phyloP scores from a whole-genome alignment of 2,329 filamentous ascomycete genomes.

The Emmonsiellopsis sp. region DNA sequence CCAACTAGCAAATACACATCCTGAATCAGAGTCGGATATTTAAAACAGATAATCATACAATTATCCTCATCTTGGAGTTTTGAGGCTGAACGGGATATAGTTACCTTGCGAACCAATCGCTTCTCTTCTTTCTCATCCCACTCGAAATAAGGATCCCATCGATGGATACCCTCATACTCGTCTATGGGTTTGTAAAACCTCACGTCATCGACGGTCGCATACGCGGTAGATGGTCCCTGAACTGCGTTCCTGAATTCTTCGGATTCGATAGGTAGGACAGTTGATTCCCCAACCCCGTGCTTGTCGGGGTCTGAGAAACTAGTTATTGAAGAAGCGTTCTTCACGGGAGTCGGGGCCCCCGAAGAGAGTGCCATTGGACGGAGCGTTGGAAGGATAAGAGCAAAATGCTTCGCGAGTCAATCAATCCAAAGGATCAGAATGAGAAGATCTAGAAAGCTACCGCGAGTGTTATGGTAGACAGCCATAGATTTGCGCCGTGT shows the following conservation, averaged over 20 bases:
- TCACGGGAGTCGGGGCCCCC: not conserved
- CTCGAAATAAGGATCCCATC: slow-evolving; percentile 17
- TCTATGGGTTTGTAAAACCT: slow-evolving; percentile 30
- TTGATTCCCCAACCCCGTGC: not conserved
- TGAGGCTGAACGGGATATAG: slow-evolving; percentile 15
- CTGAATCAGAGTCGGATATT: not conserved
- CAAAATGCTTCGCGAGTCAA: no score
- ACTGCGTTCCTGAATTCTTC: not conserved
- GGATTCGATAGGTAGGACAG: not conserved
- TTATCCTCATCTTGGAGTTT: slow-evolving; percentile 15
- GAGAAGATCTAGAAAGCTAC: no score
- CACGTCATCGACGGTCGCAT: slow-evolving; percentile 27
- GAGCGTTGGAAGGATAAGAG: no score
- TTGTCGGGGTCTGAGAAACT: not conserved
- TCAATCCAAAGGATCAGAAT: no score
- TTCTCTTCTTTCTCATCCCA: slow-evolving; percentile 29
- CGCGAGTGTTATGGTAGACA: no score
- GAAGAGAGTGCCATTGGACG: no score
- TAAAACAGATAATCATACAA: no score
- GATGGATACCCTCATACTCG: slow-evolving; percentile 19
- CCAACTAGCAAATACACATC: slow-evolving; percentile 4
- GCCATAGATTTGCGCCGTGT: not conserved
- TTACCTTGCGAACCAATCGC: slow-evolving; percentile 18
- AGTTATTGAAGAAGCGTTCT: not conserved
- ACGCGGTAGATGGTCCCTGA: slow-evolving; percentile 12